phyloP scores from a whole-genome alignment of 257 asterid genomes.

The Gardenia jasminoides region DNA sequence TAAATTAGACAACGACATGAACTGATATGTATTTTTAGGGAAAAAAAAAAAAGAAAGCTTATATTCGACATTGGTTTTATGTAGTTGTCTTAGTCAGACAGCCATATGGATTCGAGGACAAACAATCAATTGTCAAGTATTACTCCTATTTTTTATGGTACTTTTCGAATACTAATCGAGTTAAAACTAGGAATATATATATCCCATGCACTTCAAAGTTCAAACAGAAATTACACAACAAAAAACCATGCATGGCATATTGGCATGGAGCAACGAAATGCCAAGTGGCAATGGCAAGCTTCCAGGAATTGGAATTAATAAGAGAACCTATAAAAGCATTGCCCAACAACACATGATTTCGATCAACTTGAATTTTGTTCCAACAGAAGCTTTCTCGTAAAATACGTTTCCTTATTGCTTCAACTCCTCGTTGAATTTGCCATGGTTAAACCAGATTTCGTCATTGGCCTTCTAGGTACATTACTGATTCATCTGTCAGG shows the following conservation, averaged over 20 bases:
- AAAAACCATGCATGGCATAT: too few species aligned
- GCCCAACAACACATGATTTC: background rate
- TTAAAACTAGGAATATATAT: background rate
- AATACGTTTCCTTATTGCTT: too few species aligned
- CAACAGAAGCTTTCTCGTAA: background rate
- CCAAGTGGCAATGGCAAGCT: background rate
- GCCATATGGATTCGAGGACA: background rate
- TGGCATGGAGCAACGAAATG: background rate
- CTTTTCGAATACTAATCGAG: background rate
- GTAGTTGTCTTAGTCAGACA: background rate
- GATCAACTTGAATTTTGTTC: background rate
- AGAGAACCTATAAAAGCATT: background rate
- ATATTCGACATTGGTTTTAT: too few species aligned
- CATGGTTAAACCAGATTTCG: conserved; percentile 20
- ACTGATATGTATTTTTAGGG: too few species aligned
- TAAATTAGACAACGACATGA: background rate
- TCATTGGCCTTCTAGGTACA: conserved; percentile 13
- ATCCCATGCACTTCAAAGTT: background rate
- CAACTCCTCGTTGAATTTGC: background rate
- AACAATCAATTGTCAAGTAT: background rate
- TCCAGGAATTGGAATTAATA: conserved; percentile 1
- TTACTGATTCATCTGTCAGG: too few species aligned
- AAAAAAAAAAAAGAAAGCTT: too few species aligned
- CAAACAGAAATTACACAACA: background rate
- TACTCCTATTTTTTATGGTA: background rate